Base-by-base conservation (phyloP, 2,329 filamentous ascomycete species). In the Fusarium aywerte region DNA sequence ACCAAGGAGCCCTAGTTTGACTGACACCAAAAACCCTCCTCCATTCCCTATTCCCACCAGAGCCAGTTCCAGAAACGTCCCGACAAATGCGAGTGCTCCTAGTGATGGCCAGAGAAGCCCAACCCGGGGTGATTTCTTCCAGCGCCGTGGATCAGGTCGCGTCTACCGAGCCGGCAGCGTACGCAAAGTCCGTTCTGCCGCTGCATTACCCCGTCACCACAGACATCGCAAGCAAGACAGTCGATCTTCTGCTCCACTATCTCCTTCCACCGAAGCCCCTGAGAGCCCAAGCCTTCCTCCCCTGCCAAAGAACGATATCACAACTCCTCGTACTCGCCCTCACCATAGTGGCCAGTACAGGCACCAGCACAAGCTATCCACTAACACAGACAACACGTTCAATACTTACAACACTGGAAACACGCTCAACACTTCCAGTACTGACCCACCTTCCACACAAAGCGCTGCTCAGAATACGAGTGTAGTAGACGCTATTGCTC, bases 401-500 rank as follows among this genome's bases (percentile, higher is more conserved):
- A 84, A 84, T 64, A 89, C 87, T 3, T 80, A 80, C 3, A 83
- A 84, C 65, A 89, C 87, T 4, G 71, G 80, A 3, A 84, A 84
- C 68, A 89, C 87, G 2, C 80, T 80, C 3, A 83, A 84, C 65
- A 89, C 87, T 1, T 71, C 72, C 36, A 75, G 75, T 53, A 80
- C 78, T 3, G 77, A 79, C 32, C 70, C 56, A 76, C 80, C 64
- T 74, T 79, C 84, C 31, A 59, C 48, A 54, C 84, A 82, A 39
- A 89, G 84, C 69, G 81, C 83, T 12, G 84, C 87, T 29, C 90
- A 93, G 69, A 87, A 90, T 40, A 90, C 90, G 0, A 91, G 89
- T 42, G 92, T 98, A 15, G 95, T 99, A 7, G 96, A 98, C 80
- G 93, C 96, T 5, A 98, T 99, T 77, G 94, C 96, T 2, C 94